Evolutionary conservation across 441 rosid genomes (phyloP).

Genomic region (Adansonia madagascariensis): DNA sequence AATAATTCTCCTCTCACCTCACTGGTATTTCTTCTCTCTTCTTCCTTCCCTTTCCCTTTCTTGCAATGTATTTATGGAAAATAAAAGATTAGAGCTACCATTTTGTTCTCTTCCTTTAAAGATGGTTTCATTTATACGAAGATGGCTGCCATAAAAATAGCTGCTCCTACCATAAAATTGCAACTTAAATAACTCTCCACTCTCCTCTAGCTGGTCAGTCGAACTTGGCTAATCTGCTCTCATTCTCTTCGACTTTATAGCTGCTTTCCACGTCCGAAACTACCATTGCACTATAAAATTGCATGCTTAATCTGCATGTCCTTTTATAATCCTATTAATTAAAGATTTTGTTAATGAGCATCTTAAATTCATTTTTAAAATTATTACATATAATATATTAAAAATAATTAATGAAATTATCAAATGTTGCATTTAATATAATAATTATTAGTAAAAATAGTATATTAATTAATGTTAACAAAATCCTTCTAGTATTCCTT

Average conservation of each 20-base stretch:
- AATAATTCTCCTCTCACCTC: constrained; percentile 3
- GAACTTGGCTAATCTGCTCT: neutral
- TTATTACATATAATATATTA: no score
- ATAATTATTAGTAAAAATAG: no score
- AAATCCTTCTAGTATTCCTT: neutral
- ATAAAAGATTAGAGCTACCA: constrained; percentile 17
- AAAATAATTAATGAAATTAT: no score
- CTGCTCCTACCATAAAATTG: neutral
- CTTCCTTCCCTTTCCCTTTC: no score
- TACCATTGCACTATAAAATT: no score
- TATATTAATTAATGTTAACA: no score
- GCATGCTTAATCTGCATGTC: no score
- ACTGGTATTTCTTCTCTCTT: constrained; percentile 26
- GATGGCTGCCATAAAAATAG: neutral
- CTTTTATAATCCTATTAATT: no score
- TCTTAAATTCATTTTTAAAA: no score
- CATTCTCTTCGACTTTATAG: neutral
- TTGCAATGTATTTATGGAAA: constrained; percentile 12
- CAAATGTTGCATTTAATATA: no score
- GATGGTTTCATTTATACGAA: neutral
- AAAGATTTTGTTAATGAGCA: no score
- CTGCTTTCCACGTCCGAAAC: neutral
- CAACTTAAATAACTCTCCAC: neutral
- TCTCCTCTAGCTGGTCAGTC: neutral
- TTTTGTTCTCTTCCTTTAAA: constrained; percentile 18